Conservation (phyloP, 495 filamentous ascomycete species). For the Thozetella sp. region DNA sequence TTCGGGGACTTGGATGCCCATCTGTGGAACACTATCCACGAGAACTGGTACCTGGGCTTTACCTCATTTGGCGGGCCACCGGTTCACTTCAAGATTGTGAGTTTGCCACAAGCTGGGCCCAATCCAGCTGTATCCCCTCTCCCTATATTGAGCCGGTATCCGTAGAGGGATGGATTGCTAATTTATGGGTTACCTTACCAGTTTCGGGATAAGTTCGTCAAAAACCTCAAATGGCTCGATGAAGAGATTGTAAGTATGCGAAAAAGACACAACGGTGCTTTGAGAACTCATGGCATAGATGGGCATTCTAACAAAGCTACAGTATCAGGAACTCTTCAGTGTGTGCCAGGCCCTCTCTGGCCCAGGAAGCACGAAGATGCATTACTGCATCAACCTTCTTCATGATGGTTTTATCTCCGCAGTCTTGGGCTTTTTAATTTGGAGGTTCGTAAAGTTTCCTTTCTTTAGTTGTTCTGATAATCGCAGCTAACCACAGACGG, state of each 20-base stretch:
- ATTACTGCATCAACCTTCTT: constrained; percentile 72
- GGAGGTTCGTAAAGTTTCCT: constrained; percentile 51
- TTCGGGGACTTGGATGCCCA: background rate
- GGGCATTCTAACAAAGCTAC: background rate
- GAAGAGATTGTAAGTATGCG: constrained; percentile 57
- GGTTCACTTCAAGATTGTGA: constrained; percentile 61
- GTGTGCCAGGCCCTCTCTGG: constrained; percentile 77
- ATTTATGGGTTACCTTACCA: too few species aligned
- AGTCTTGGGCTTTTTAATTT: constrained; percentile 66
- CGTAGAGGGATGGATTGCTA: constrained; percentile 37
- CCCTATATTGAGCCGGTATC: background rate
- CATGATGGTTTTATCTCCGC: constrained; percentile 65
- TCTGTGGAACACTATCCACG: constrained; percentile 32
- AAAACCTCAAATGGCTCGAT: constrained; percentile 70
- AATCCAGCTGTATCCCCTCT: too few species aligned
- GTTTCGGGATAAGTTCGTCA: constrained; percentile 68
- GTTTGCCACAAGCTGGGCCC: too few species aligned
- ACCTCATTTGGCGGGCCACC: constrained; percentile 67
- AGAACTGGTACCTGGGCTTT: constrained; percentile 63
- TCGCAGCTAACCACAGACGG: background rate
- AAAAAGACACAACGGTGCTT: too few species aligned
- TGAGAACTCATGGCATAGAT: background rate
- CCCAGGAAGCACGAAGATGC: constrained; percentile 81
- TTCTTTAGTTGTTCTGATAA: background rate
- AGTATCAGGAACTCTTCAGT: constrained; percentile 86